phyloP scores from a whole-genome alignment of 441 rosid species.

The Gossypium gossypioides region DNA sequence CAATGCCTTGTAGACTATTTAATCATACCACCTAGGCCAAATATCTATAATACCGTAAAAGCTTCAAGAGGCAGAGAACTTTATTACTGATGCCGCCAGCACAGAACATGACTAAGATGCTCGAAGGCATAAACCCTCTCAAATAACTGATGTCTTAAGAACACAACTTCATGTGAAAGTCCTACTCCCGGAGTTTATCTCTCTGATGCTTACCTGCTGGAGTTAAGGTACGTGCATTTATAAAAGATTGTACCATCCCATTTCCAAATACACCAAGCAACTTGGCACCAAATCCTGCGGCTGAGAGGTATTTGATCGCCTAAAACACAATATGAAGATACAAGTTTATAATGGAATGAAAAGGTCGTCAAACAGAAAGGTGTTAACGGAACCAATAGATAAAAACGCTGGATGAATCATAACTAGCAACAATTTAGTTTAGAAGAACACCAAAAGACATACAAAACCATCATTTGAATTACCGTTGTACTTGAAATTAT shows the following conservation, averaged over 20 bases:
- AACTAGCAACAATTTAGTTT: slow-evolving; percentile 6
- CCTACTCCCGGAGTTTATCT: neutral
- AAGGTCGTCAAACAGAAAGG: neutral
- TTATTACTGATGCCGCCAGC: neutral
- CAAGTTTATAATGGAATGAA: neutral
- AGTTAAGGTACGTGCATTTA: slow-evolving; percentile 67
- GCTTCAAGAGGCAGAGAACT: neutral
- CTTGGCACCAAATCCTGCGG: slow-evolving; percentile 97
- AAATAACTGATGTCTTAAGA: neutral
- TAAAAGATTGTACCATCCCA: slow-evolving; percentile 95
- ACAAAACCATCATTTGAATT: neutral
- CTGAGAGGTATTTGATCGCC: slow-evolving; percentile 90
- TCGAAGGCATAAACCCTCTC: neutral
- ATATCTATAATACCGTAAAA: neutral
- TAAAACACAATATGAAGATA: slow-evolving; percentile 25
- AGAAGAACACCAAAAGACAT: slow-evolving; percentile 6
- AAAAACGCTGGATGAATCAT: neutral
- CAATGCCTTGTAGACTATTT: neutral
- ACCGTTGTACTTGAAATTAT: neutral
- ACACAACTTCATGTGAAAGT: neutral
- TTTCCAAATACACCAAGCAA: slow-evolving; percentile 81
- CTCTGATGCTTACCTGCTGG: slow-evolving; percentile 44
- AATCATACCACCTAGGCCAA: neutral
- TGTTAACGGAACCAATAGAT: neutral
- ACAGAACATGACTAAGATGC: neutral